phyloP scores from a whole-genome alignment of 2,329 filamentous ascomycete genomes.

The Beauveria varroae region DNA sequence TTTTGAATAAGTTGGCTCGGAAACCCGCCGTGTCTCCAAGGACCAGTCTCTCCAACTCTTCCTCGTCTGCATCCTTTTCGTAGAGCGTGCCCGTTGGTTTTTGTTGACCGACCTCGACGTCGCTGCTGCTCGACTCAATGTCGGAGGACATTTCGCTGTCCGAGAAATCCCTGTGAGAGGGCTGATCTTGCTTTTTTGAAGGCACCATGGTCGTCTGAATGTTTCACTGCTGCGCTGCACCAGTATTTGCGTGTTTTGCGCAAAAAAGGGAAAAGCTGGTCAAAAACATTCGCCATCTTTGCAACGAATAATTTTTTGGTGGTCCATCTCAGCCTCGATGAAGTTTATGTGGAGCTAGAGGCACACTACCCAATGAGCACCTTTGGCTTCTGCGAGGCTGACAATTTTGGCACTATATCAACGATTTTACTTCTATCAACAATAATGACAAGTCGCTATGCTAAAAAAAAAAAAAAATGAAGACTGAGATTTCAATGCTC shows the following conservation, averaged over 20 bases:
- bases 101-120: slow-evolving; percentile 21
- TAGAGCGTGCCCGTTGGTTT: slow-evolving; percentile 18
- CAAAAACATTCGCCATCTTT: slow-evolving; percentile 16
- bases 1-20: slow-evolving; percentile 59
- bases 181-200: slow-evolving; percentile 21
- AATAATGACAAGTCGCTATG: background rate
- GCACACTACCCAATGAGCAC: background rate
- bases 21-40: slow-evolving; percentile 85
- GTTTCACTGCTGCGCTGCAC: slow-evolving; percentile 8
- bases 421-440: background rate
- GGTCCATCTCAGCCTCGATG: slow-evolving; percentile 23
- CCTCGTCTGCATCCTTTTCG: slow-evolving; percentile 75
- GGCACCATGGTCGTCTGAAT: slow-evolving; percentile 23
- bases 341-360: background rate
- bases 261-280: slow-evolving; percentile 3
- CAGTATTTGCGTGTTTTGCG: slow-evolving; percentile 12
- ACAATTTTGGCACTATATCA: background rate
- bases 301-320: slow-evolving; percentile 25
- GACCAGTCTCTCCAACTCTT: slow-evolving; percentile 79
- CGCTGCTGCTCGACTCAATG: slow-evolving; percentile 19
- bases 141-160: slow-evolving; percentile 16
- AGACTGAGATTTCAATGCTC: background rate
- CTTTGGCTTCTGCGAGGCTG: background rate
- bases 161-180: slow-evolving; percentile 23
- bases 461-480: background rate